Base-by-base conservation (phyloP, 306 rosid genomes). In the Cucumis cinereus region DNA sequence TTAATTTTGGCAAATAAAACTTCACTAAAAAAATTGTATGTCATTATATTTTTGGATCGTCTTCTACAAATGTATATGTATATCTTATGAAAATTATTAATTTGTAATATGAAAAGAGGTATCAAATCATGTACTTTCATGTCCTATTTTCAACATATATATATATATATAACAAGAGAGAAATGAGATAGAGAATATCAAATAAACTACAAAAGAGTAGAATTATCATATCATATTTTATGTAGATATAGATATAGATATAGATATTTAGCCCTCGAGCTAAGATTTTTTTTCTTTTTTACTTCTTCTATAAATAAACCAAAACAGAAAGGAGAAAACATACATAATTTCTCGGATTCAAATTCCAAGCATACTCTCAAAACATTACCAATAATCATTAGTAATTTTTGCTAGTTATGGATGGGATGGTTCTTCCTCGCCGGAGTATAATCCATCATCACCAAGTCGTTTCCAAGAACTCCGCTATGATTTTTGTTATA, bases 391-490 rank as follows among this genome's bases (percentile, higher is more conserved):
- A 35, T 4, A 5, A 11, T 17, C n/a, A 20, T 33, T 63, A 14
- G 5, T 64, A 62, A 7, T 5, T 64, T 36, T 19, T 6, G 14
- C 24, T 75, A 75, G 36, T 75, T 75, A 40, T 75, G 69, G 14
- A 75, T 24, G 4, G 78, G 78, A 23, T 6, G 78, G 23, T 75
- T 75, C 17, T 58, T 75, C 38, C 7, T 75, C 2, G 78, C 69
- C 4, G 56, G 56, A 26, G 78, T 75, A 24, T 75, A 75, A 23
- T 75, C 69, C 78, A 75, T 58, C 0, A 41, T 47, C 54, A 24
- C 78, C 55, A 56, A 55, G 40, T 57, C 78, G 5, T 75, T 49
- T 3, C 8, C 15, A 16, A 17, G 12, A 1, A 14, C 24, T 35
- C 60, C 17, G 4, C 59, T 43, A 28, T 24, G 16, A 26, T 9